Percentiles rank a stretch among this genome's conserved stretches.
Conservation (phyloP, 2,329 filamentous ascomycete species). For the Talaromyces sp. region DNA sequence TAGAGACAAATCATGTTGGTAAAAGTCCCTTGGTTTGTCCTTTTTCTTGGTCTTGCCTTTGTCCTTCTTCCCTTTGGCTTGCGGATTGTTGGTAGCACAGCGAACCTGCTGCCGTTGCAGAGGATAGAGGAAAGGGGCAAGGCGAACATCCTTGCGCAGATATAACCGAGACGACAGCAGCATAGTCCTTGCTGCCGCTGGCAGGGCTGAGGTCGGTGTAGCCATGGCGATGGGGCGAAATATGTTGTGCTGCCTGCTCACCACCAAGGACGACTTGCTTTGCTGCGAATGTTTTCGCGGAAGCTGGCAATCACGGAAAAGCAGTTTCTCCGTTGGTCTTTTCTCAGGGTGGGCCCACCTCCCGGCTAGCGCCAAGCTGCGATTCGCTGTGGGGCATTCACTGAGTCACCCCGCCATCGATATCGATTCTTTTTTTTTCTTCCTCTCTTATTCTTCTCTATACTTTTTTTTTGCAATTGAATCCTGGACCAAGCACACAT, state of each 20-base stretch:
- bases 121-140: conserved; percentile 26
- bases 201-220: conserved; percentile 29
- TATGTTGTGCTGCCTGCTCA: neutral
- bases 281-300: conserved; percentile 9
- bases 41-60: conserved; percentile 41
- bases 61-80: conserved; percentile 46
- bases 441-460: neutral
- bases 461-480: conserved; percentile 1
- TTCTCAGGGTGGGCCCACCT: neutral
- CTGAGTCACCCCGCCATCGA: conserved; percentile 7
- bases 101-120: conserved; percentile 31
- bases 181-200: conserved; percentile 29
- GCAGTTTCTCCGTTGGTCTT: neutral
- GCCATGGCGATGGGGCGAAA: conserved; percentile 24
- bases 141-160: conserved; percentile 23
- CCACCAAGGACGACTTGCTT: neutral
- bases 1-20: conserved; percentile 58
- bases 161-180: conserved; percentile 28
- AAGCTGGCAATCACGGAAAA: conserved; percentile 10
- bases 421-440: neutral
- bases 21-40: conserved; percentile 64
- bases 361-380: neutral
- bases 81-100: conserved; percentile 30
- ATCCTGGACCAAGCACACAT: conserved; percentile 17
- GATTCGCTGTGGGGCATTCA: conserved; percentile 10